phyloP scores from a whole-genome alignment of 2,329 filamentous ascomycete genomes.

The Bipolaris bicolor region DNA sequence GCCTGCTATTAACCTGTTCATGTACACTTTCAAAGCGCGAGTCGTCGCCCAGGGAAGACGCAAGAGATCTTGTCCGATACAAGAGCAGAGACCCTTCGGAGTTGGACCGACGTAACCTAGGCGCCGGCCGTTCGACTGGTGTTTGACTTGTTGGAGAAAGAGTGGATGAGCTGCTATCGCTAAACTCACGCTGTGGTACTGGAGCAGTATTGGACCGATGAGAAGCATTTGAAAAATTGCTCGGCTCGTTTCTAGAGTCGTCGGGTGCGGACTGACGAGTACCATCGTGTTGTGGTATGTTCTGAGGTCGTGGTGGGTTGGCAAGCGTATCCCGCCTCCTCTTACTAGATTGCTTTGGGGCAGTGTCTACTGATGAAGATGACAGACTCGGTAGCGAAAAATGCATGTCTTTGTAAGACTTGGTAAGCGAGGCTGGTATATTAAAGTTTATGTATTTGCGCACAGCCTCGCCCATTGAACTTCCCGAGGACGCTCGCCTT shows the following conservation, averaged over 20 bases:
- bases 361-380: slow-evolving; percentile 34
- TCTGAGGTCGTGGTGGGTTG: slow-evolving; percentile 5
- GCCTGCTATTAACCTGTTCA: slow-evolving; percentile 83
- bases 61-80: slow-evolving; percentile 74
- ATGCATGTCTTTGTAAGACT: slow-evolving; percentile 44
- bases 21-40: slow-evolving; percentile 78
- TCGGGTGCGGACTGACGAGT: slow-evolving; percentile 16
- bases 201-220: slow-evolving; percentile 26
- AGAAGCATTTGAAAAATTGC: slow-evolving; percentile 11
- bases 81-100: slow-evolving; percentile 80
- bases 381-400: slow-evolving; percentile 47
- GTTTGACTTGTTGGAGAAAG: slow-evolving; percentile 16
- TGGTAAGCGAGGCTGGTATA: slow-evolving; percentile 44
- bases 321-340: slow-evolving; percentile 28
- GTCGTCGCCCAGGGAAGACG: slow-evolving; percentile 85
- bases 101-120: slow-evolving; percentile 63
- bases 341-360: slow-evolving; percentile 14
- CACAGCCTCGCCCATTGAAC: slow-evolving; percentile 40
- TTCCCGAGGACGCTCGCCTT: slow-evolving; percentile 49
- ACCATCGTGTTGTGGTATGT: slow-evolving; percentile 35
- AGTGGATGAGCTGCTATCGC: slow-evolving; percentile 26
- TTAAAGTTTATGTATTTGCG: slow-evolving; percentile 48
- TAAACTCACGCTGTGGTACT: slow-evolving; percentile 24
- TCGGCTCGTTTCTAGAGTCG: slow-evolving; percentile 12
- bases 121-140: slow-evolving; percentile 25